Percentiles rank a stretch among this genome's conserved stretches.
Conservation (phyloP, 495 filamentous ascomycete genomes). For the Parmelia sp. region DNA sequence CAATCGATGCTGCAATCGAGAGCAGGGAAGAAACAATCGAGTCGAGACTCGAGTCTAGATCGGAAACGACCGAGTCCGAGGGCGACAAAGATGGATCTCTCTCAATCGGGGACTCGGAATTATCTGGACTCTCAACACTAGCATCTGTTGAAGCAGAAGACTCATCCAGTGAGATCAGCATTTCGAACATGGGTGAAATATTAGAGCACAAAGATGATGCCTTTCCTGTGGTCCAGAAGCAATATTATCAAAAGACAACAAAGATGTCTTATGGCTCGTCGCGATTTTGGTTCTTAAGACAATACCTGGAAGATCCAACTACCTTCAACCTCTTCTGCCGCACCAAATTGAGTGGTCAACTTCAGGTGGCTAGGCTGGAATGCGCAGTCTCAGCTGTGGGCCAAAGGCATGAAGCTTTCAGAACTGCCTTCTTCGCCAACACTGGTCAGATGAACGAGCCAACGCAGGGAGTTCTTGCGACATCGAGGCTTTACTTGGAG, state of each 20-base stretch:
- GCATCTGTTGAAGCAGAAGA: neutral
- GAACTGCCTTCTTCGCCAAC: constrained; percentile 37
- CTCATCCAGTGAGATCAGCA: neutral
- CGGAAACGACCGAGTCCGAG: neutral
- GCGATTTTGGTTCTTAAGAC: constrained; percentile 42
- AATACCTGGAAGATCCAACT: constrained; percentile 32
- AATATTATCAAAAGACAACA: neutral
- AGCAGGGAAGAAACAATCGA: neutral
- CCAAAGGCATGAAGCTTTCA: constrained; percentile 39
- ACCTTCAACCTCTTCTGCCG: constrained; percentile 30
- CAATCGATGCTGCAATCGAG: neutral
- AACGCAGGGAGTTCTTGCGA: constrained; percentile 7
- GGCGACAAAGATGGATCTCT: neutral
- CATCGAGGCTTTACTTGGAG: constrained; percentile 5
- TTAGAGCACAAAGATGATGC: neutral
- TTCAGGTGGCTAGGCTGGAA: constrained; percentile 29
- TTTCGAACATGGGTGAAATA: neutral
- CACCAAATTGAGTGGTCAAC: constrained; percentile 13
- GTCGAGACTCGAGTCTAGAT: neutral
- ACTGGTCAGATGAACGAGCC: constrained; percentile 2
- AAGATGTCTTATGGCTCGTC: constrained; percentile 39
- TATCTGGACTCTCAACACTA: neutral
- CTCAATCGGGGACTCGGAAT: neutral
- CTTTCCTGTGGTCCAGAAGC: neutral
- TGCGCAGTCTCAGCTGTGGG: constrained; percentile 25